Evolutionary conservation across 495 filamentous ascomycete species (phyloP).

Genomic region (Cryomyces antarcticus): DNA sequence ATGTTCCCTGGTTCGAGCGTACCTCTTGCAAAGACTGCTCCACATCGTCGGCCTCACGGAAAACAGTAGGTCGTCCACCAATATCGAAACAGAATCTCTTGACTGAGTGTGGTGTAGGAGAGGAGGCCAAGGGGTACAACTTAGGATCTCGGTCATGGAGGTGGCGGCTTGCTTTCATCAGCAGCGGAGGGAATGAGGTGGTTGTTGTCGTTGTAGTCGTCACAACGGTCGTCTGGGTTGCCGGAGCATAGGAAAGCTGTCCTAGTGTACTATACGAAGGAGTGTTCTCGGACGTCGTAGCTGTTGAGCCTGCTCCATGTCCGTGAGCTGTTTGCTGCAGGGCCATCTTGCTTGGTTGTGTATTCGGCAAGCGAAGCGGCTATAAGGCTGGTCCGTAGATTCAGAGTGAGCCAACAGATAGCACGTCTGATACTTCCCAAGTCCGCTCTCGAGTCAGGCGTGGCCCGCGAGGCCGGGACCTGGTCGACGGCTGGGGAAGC

Average conservation of each 20-base stretch:
- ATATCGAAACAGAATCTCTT: conserved; percentile 54
- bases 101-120: conserved; percentile 58
- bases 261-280: conserved; percentile 26
- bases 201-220: conserved; percentile 94
- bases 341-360: no score
- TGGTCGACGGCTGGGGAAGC: no score
- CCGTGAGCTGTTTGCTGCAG: not conserved
- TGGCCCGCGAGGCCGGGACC: no score
- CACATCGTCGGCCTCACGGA: conserved; percentile 46
- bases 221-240: conserved; percentile 57
- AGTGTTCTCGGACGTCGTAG: not conserved
- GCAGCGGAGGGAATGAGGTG: conserved; percentile 63
- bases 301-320: not conserved
- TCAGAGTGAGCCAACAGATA: no score
- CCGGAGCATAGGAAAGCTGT: conserved; percentile 49
- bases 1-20: not conserved
- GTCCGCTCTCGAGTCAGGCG: no score
- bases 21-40: conserved; percentile 22
- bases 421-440: no score
- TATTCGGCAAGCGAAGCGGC: no score
- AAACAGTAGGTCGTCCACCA: conserved; percentile 39
- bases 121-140: conserved; percentile 68
- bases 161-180: conserved; percentile 54
- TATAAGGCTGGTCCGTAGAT: no score
- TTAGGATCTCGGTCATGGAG: conserved; percentile 63